Percentiles rank a stretch among this genome's conserved stretches.
Evolutionary conservation across 2,329 filamentous ascomycete genomes (phyloP).

Genomic region (Colletotrichum truncatum): DNA sequence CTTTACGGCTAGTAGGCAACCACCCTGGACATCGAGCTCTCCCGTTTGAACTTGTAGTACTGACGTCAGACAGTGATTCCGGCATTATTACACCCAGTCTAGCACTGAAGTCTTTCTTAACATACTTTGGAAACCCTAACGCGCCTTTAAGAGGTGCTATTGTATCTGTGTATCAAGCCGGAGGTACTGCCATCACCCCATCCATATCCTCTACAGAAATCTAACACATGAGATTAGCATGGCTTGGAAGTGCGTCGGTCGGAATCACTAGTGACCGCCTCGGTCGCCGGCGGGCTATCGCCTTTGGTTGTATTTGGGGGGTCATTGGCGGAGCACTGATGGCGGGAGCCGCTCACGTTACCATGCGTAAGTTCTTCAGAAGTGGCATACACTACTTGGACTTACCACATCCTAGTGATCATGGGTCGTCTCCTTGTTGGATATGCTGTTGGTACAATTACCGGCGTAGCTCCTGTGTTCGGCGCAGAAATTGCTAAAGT

Average conservation of each 20-base stretch:
- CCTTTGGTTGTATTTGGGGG: constrained; percentile 50
- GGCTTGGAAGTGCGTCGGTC: constrained; percentile 50
- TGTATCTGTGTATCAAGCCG: constrained; percentile 50
- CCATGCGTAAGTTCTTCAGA: constrained; percentile 43
- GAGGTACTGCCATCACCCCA: constrained; percentile 37
- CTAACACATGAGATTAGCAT: constrained; percentile 36
- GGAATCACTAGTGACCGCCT: constrained; percentile 47
- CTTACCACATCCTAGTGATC: constrained; percentile 39
- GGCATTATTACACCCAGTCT: constrained; percentile 52
- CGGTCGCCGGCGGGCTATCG: constrained; percentile 48
- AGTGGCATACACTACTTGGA: background rate
- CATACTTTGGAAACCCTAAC: constrained; percentile 45
- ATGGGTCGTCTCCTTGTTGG: constrained; percentile 48
- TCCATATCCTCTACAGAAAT: no score
- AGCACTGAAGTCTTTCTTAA: constrained; percentile 44
- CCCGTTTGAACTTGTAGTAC: no score
- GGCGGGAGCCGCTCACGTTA: constrained; percentile 50
- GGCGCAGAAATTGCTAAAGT: constrained; percentile 52
- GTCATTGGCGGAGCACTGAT: constrained; percentile 48
- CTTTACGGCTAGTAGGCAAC: constrained; percentile 48
- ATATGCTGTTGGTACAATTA: constrained; percentile 50
- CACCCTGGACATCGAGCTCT: background rate
- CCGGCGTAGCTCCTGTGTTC: constrained; percentile 50
- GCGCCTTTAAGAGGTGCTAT: constrained; percentile 47
- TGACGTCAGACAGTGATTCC: constrained; percentile 43